Evolutionary conservation across 2,329 filamentous ascomycete species (phyloP), one percentile per base, ranked within the genome.

Genomic region (Ophiostoma tasmaniense): DNA sequence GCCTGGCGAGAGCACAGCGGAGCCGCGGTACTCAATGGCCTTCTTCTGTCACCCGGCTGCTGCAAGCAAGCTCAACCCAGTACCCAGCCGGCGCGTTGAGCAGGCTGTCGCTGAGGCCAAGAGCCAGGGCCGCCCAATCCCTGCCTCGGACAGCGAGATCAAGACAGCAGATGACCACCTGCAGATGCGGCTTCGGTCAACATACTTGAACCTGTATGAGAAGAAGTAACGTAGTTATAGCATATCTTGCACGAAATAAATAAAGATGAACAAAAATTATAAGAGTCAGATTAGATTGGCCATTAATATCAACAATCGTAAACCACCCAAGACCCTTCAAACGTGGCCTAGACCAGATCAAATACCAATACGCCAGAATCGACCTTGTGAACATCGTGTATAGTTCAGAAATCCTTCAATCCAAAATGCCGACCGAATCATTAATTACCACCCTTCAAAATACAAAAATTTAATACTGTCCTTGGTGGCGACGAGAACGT

Each of bases 31-130:
- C 74, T 88, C 85, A 11, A 87, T 90, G 72, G 88, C 85, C 7
- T 90, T 85, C 77, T 90, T 90, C 78, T 89, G 87, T 72, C 88
- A 90, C 74, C 88, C 88, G 1, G 82, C 84, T 4, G 80, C 84
- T 8, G 77, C 79, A 1, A 83, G 82, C 10, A 76, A 81, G 59
- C 77, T 90, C 66, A 82, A 81, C 65, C 78, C 85, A 1, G 86
- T 90, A 64, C 88, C 88, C 10, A 90, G 87, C 75, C 80, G 84
- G 71, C 78, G 82, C 64, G 86, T 90, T 28, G 14, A 55, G 66
- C 42, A 35, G 3, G 77, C 75, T 42, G 79, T 77, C 55, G 73
- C 75, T 0, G 75, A 74, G 25, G 76, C 66, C 8, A 37, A 74
- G 30, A 35, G n/a, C 39, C 64, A 66, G 10, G 69, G 69, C 42